phyloP scores from a whole-genome alignment of 257 asterid genomes.

The Pogostemon cablin region DNA sequence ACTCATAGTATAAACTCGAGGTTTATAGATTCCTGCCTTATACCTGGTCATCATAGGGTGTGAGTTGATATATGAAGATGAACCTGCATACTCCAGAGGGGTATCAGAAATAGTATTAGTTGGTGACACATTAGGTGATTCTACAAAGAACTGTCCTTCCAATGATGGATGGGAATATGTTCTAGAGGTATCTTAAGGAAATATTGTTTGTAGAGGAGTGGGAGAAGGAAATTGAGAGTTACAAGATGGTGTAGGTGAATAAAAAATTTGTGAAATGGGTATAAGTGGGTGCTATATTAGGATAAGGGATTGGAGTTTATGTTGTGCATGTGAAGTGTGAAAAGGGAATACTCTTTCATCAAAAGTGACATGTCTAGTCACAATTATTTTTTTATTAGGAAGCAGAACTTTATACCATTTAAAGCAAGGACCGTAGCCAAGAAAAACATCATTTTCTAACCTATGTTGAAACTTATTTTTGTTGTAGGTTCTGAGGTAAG shows the following conservation, averaged over 20 bases:
- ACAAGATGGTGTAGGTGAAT: too few species aligned
- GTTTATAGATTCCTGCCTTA: neutral
- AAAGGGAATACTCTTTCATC: neutral
- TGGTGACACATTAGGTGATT: neutral
- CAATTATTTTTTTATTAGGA: neutral
- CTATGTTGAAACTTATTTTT: neutral
- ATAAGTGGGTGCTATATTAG: neutral
- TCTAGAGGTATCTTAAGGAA: too few species aligned
- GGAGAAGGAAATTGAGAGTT: too few species aligned
- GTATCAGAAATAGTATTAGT: too few species aligned
- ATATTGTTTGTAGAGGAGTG: too few species aligned
- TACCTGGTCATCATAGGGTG: neutral
- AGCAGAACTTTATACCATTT: neutral
- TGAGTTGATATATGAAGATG: neutral
- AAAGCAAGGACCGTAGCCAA: neutral
- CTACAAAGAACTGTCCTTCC: too few species aligned
- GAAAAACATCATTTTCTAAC: neutral
- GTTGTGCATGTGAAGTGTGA: too few species aligned
- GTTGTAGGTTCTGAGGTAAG: neutral
- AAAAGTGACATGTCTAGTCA: neutral
- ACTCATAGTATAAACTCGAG: neutral
- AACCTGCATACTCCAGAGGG: neutral
- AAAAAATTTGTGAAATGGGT: neutral
- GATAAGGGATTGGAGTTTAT: too few species aligned
- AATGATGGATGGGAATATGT: too few species aligned